Conservation (phyloP, 139 green algal species). For the Micractinium sp. region DNA sequence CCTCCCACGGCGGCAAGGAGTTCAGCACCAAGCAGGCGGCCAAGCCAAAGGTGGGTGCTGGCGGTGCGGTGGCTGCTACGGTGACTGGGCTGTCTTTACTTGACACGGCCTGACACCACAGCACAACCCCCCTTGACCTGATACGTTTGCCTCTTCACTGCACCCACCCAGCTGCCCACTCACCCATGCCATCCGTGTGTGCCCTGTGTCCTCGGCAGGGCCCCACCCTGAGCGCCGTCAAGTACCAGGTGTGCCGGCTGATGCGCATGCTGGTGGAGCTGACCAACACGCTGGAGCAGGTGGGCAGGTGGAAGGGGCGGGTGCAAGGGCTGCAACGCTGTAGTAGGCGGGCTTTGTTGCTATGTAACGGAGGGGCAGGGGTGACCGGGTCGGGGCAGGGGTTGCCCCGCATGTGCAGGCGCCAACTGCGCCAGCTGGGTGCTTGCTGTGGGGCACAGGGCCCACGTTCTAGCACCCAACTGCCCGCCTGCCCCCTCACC, state of each 20-base stretch:
- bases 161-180: no score
- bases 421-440: no score
- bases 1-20: neutral
- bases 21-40: slow-evolving; percentile 16
- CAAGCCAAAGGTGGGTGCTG: neutral
- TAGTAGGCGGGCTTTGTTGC: neutral
- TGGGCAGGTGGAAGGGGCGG: neutral
- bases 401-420: no score
- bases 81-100: neutral
- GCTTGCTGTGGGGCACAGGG: no score
- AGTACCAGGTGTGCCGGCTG: slow-evolving; percentile 74
- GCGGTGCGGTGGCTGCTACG: neutral
- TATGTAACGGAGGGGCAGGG: neutral
- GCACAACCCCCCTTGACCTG: neutral
- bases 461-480: neutral
- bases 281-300: slow-evolving; percentile 74
- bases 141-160: no score
- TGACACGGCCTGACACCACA: no score
- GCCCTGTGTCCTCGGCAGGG: neutral
- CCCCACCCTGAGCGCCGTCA: slow-evolving; percentile 39
- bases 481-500: neutral
- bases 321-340: neutral
- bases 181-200: neutral
- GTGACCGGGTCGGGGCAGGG: no score
- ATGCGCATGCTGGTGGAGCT: slow-evolving; percentile 83